phyloP scores from a whole-genome alignment of 2,329 filamentous ascomycete genomes.

The Apiospora rasikravindrae region DNA sequence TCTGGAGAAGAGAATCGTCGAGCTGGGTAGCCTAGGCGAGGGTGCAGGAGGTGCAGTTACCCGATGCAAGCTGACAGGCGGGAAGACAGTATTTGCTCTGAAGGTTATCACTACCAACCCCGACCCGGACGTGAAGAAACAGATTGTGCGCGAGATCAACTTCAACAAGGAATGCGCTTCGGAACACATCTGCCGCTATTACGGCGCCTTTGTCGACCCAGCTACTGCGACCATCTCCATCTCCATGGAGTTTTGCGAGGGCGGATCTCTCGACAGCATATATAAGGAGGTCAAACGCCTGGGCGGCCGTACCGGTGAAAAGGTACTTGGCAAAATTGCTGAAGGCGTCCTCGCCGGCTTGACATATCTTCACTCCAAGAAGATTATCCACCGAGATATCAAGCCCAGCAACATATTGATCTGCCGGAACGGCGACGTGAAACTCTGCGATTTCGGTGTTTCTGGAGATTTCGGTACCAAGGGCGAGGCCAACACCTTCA shows the following conservation, averaged over 20 bases:
- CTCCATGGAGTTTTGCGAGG: slow-evolving; percentile 99
- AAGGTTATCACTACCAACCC: slow-evolving; percentile 99
- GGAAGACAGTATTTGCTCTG: slow-evolving; percentile 92
- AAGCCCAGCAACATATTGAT: slow-evolving; percentile 97
- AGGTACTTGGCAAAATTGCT: slow-evolving; percentile 94
- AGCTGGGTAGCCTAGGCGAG: slow-evolving; percentile 89
- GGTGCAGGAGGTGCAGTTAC: slow-evolving; percentile 96
- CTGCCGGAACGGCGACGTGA: slow-evolving; percentile 90
- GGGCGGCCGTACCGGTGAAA: slow-evolving; percentile 92
- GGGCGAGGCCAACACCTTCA: slow-evolving; percentile 98
- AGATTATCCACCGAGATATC: slow-evolving; percentile 99
- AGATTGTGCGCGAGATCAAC: slow-evolving; percentile 92
- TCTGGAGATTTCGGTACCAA: slow-evolving; percentile 98
- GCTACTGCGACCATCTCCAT: slow-evolving; percentile 97
- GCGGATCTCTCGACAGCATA: slow-evolving; percentile 92
- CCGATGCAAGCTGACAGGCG: slow-evolving; percentile 84
- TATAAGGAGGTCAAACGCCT: slow-evolving; percentile 97
- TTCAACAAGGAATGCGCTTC: slow-evolving; percentile 99
- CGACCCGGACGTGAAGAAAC: slow-evolving; percentile 96
- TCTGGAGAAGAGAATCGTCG: slow-evolving; percentile 83
- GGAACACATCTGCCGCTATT: slow-evolving; percentile 96
- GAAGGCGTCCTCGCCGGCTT: slow-evolving; percentile 93
- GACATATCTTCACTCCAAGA: slow-evolving; percentile 92
- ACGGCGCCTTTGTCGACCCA: slow-evolving; percentile 94
- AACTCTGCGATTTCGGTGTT: slow-evolving; percentile 97